Conservation (phyloP, 2,329 filamentous ascomycete genomes). For the Paracamarosporium sp. region DNA sequence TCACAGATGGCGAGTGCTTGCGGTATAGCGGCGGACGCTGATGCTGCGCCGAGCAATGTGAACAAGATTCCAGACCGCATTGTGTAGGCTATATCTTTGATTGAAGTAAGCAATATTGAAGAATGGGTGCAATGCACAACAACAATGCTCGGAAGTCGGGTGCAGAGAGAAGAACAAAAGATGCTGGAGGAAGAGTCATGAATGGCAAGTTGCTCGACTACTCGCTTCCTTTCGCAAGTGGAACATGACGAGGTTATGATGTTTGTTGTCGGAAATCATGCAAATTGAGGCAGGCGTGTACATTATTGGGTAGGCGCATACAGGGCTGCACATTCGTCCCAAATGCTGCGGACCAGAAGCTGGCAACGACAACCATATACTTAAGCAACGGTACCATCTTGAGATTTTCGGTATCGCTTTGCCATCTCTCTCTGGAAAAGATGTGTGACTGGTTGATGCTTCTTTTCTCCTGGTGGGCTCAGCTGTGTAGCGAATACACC, state of each 20-base stretch:
- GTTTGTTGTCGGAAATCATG: not conserved
- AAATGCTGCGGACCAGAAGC: not conserved
- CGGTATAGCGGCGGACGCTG: constrained; percentile 19
- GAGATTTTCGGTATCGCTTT: not conserved
- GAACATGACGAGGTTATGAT: not conserved
- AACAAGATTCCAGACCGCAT: constrained; percentile 27
- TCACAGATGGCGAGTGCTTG: constrained; percentile 4
- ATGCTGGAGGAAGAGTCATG: not conserved
- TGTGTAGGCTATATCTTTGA: constrained; percentile 8
- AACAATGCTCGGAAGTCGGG: constrained; percentile 5
- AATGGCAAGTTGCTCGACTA: not conserved
- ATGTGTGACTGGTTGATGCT: constrained; percentile 20
- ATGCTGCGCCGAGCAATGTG: constrained; percentile 23
- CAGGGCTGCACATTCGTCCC: not conserved
- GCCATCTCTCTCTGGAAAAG: constrained; percentile 29
- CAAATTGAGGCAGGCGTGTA: not conserved
- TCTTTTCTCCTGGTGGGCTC: constrained; percentile 27
- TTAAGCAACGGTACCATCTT: not conserved
- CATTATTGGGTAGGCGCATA: not conserved
- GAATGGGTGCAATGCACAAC: not conserved
- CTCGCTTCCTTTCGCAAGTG: not conserved
- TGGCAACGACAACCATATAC: not conserved
- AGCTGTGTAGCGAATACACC: constrained; percentile 35
- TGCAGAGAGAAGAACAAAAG: not conserved
- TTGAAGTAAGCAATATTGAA: constrained; percentile 4